phyloP scores from a whole-genome alignment of 2,329 filamentous ascomycete species.

The Exophiala aquamarina region DNA sequence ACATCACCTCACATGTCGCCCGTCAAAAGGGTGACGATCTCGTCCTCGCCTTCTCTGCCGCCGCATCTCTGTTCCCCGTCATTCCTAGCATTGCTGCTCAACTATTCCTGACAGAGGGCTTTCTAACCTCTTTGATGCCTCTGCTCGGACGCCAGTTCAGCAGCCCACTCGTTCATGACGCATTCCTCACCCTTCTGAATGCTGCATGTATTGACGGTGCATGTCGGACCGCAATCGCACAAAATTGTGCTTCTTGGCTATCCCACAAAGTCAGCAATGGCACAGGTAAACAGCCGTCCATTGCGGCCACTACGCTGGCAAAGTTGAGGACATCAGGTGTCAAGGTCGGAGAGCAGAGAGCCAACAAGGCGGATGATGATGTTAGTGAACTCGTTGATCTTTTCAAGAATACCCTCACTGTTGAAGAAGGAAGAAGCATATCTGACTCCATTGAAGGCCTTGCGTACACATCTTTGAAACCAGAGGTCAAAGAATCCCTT shows the following conservation, averaged over 20 bases:
- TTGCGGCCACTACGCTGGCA: conserved; percentile 72
- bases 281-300: conserved; percentile 51
- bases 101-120: conserved; percentile 86
- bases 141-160: conserved; percentile 79
- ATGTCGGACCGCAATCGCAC: conserved; percentile 80
- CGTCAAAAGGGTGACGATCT: conserved; percentile 83
- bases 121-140: conserved; percentile 73
- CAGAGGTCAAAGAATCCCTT: conserved; percentile 80
- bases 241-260: conserved; percentile 84
- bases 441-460: conserved; percentile 83
- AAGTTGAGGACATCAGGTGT: conserved; percentile 52
- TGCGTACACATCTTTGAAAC: conserved; percentile 85
- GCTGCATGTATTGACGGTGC: conserved; percentile 82
- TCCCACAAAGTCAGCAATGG: conserved; percentile 78
- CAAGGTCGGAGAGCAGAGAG: conserved; percentile 35
- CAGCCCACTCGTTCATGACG: conserved; percentile 80
- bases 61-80: conserved; percentile 82
- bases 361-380: conserved; percentile 39
- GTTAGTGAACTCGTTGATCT: conserved; percentile 54
- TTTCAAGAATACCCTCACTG: conserved; percentile 50
- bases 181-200: conserved; percentile 84
- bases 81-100: conserved; percentile 71
- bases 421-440: conserved; percentile 53
- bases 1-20: conserved; percentile 70
- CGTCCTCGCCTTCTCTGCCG: conserved; percentile 90